Evolutionary conservation across 495 filamentous ascomycete species (phyloP), one percentile per base, ranked within the genome.

Genomic region (Lentithecium fluviatile): DNA sequence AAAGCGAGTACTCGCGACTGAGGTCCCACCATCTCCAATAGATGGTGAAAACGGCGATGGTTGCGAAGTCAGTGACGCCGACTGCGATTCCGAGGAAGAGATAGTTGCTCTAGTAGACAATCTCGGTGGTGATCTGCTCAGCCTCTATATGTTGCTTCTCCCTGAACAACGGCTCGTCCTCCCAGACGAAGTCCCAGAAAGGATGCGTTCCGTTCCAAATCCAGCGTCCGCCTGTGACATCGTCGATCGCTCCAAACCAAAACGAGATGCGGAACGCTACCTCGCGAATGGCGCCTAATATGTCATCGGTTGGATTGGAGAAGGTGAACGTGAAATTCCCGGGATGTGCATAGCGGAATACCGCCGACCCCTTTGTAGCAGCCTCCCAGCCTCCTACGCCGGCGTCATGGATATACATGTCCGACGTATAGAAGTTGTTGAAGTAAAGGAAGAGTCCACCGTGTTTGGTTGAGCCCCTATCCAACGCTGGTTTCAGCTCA

Each of bases 1-100:
- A 66, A 38, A 69, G 32, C 15, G 40, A 52, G 17, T 60, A 34
- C 13, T 23, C 24, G 4, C 66, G 40, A 10, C 60, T 66, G 5
- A 69, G 38, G 24, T 54, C 21, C 66, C 66, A 69, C 57, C 58
- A 69, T 15, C 67, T 61, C 8, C 13, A 0, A 54, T 69, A 68
- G 29, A 52, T 57, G 3, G 48, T 26, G 7, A 60, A 4, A 12
- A 69, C 43, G 46, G n/a, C 11, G n/a, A 34, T 11, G 1, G 42
- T 67, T 15, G 64, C 48, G 11, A 68, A 10, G 21, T 49, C 3
- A 2, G 62, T 52, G 36, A 62, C 13, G 8, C 15, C 57, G 34
- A 68, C 59, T 7, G 53, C 53, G 24, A 29, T 10, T 23, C 12
- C 47, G 23, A 50, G 47, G 17, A 50, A 50, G 8, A 24, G 12